Conservation (phyloP, 192 early-diverging fungal species). For the Podila verticillata region DNA sequence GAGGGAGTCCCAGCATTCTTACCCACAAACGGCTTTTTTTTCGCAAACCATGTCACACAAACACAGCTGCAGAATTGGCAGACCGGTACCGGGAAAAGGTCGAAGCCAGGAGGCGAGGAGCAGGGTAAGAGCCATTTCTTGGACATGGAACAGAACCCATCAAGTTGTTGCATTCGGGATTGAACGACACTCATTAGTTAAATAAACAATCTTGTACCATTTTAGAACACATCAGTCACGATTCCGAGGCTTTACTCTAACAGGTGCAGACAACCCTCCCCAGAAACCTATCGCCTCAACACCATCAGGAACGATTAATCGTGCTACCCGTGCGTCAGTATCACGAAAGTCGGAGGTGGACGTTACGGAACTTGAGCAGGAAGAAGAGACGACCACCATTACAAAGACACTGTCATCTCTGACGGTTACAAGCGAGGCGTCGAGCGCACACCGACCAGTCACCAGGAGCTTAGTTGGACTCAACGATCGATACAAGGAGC, state of each 20-base stretch:
- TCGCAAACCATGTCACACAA: background rate
- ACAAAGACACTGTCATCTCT: background rate
- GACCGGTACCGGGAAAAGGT: slow-evolving; percentile 35
- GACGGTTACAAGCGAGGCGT: background rate
- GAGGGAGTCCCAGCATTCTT: background rate
- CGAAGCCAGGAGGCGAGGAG: slow-evolving; percentile 35
- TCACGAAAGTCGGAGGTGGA: background rate
- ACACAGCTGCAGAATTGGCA: slow-evolving; percentile 20
- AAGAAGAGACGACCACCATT: background rate
- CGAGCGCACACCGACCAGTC: background rate
- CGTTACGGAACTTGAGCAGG: background rate
- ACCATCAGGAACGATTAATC: background rate
- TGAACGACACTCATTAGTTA: background rate
- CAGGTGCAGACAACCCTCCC: background rate
- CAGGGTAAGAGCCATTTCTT: slow-evolving; percentile 15
- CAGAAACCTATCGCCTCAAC: background rate
- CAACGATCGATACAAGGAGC: slow-evolving; percentile 32
- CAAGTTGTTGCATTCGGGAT: background rate
- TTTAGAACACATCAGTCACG: slow-evolving; percentile 40
- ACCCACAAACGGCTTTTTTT: background rate
- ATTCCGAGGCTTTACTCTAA: slow-evolving; percentile 34
- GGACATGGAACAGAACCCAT: background rate
- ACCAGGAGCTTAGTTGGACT: slow-evolving; percentile 8
- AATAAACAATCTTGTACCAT: background rate
- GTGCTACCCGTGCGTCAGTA: background rate